Conservation (phyloP, 306 rosid genomes). For the Betula pendula region DNA sequence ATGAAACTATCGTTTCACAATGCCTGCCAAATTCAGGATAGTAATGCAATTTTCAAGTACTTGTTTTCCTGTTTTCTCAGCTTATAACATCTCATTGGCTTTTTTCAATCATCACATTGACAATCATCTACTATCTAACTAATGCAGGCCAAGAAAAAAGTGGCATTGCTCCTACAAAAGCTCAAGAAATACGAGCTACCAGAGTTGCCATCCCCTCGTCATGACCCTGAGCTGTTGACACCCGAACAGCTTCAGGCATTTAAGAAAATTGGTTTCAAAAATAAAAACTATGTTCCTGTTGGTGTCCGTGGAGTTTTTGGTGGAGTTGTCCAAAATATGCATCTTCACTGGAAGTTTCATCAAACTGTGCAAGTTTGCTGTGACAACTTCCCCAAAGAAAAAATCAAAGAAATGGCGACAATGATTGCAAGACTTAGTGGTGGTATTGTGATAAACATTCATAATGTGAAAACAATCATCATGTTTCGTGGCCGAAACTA, state of each 20-base stretch:
- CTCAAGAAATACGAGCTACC: conserved; percentile 95
- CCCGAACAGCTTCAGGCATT: conserved; percentile 88
- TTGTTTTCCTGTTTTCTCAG: not conserved
- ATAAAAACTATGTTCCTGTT: conserved; percentile 91
- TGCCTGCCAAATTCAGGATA: not conserved
- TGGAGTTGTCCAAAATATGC: conserved; percentile 99
- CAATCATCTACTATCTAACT: conserved; percentile 21
- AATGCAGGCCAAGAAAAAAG: conserved; percentile 94
- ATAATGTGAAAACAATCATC: conserved; percentile 87
- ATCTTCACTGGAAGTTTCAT: conserved; percentile 97
- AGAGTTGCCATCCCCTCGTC: conserved; percentile 83
- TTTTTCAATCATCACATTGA: conserved; percentile 24
- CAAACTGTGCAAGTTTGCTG: conserved; percentile 99
- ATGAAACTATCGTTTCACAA: not conserved
- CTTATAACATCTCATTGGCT: conserved; percentile 5
- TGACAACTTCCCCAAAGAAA: conserved; percentile 97
- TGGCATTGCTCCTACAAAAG: conserved; percentile 84
- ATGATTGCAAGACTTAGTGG: conserved; percentile 98
- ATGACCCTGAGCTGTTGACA: conserved; percentile 89
- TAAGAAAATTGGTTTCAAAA: conserved; percentile 86
- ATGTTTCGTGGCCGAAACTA: conserved; percentile 98
- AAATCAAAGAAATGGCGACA: conserved; percentile 92
- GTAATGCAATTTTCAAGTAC: conserved; percentile 11
- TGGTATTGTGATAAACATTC: conserved; percentile 82
- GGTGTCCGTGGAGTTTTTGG: conserved; percentile 99